Evolutionary conservation across 2,329 filamentous ascomycete genomes (phyloP).

Genomic region (Claviceps lovelessii): DNA sequence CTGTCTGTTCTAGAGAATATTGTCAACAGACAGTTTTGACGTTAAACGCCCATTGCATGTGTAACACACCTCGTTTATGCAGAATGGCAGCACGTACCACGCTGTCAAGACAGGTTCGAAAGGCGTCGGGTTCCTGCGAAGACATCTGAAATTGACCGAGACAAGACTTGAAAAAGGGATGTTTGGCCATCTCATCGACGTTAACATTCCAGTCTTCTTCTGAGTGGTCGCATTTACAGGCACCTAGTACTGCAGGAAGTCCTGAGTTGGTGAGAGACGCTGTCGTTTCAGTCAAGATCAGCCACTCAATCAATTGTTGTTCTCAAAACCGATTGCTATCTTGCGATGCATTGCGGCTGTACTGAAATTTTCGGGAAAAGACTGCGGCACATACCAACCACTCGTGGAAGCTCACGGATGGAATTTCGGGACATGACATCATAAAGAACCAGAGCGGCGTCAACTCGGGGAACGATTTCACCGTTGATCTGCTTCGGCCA

Average conservation of each 20-base stretch:
- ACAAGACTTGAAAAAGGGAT: slow-evolving; percentile 52
- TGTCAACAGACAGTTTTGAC: slow-evolving; percentile 1
- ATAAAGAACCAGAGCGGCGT: slow-evolving; percentile 76
- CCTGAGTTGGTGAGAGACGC: slow-evolving; percentile 59
- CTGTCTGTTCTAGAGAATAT: slow-evolving; percentile 20
- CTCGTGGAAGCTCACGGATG: slow-evolving; percentile 57
- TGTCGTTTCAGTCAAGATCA: slow-evolving; percentile 21
- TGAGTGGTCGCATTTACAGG: slow-evolving; percentile 77
- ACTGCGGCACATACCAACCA: slow-evolving; percentile 45
- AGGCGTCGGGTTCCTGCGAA: slow-evolving; percentile 52
- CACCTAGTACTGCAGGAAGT: slow-evolving; percentile 67
- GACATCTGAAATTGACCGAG: slow-evolving; percentile 64
- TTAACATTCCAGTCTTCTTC: slow-evolving; percentile 58
- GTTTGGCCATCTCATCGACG: slow-evolving; percentile 45
- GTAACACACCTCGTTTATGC: slow-evolving; percentile 49
- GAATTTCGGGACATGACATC: slow-evolving; percentile 70
- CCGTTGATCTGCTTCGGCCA: slow-evolving; percentile 58
- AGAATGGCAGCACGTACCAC: slow-evolving; percentile 60
- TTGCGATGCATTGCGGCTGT: neutral
- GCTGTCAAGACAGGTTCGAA: slow-evolving; percentile 60
- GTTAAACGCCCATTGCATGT: neutral
- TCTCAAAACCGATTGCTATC: neutral
- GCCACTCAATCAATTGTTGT: neutral
- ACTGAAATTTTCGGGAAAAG: slow-evolving; percentile 1
- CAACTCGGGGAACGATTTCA: slow-evolving; percentile 56